Conservation (phyloP, 2,329 filamentous ascomycete genomes). For the Verticillium nubilum region DNA sequence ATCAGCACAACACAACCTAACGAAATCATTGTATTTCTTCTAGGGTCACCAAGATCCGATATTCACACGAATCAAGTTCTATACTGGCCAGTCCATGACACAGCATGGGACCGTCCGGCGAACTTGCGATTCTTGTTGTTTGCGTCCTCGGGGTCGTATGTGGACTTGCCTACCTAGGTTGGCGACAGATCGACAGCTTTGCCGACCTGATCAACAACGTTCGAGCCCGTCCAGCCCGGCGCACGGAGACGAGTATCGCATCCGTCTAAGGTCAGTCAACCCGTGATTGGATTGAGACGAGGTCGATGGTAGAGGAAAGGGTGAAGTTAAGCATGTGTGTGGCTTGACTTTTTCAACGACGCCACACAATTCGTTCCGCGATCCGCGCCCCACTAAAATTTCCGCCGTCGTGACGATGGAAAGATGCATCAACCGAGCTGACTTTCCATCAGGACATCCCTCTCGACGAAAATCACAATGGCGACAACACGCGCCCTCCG, state of each 20-base stretch:
- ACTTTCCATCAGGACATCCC: background rate
- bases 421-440: background rate
- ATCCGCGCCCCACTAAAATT: background rate
- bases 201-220: constrained; percentile 8
- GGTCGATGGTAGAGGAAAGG: background rate
- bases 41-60: too few relatives aligned
- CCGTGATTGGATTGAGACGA: background rate
- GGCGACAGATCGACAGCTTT: constrained; percentile 22
- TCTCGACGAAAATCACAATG: background rate
- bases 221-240: constrained; percentile 13
- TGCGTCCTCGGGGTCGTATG: constrained; percentile 22
- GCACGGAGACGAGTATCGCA: constrained; percentile 6
- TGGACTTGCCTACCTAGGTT: constrained; percentile 22
- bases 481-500: background rate
- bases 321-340: background rate
- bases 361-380: background rate
- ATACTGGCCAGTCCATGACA: background rate
- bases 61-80: too few relatives aligned
- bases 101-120: constrained; percentile 21
- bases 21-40: too few relatives aligned
- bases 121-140: constrained; percentile 26
- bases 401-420: background rate
- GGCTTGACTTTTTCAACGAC: background rate
- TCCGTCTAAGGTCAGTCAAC: background rate
- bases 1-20: too few relatives aligned